Evolutionary conservation across 2,329 filamentous ascomycete genomes (phyloP).

Genomic region (Alternaria ethzedia): DNA sequence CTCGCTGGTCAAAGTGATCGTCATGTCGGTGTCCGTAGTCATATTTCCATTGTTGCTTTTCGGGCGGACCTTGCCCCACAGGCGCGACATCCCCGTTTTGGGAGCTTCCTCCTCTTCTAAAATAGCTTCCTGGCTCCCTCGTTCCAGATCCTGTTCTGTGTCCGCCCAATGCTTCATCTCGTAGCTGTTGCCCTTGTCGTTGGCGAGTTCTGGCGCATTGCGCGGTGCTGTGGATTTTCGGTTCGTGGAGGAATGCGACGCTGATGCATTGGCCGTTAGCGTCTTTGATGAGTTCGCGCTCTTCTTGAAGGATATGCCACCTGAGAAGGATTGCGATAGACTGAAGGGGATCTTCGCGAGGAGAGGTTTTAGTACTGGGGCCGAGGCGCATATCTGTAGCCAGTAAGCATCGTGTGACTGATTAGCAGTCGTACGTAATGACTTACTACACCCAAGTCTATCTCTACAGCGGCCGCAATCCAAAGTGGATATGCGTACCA

Average conservation of each 20-base stretch:
- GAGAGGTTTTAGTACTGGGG: slow-evolving; percentile 40
- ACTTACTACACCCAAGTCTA: slow-evolving; percentile 55
- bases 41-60: neutral
- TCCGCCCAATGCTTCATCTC: slow-evolving; percentile 34
- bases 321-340: slow-evolving; percentile 22
- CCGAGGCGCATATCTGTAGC: slow-evolving; percentile 38
- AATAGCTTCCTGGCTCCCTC: slow-evolving; percentile 10
- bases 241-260: slow-evolving; percentile 13
- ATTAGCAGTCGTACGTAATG: neutral
- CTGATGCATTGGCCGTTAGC: slow-evolving; percentile 11
- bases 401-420: neutral
- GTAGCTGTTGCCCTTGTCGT: slow-evolving; percentile 24
- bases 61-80: slow-evolving; percentile 20
- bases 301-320: slow-evolving; percentile 21
- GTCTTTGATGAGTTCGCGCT: slow-evolving; percentile 3
- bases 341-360: slow-evolving; percentile 35
- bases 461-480: slow-evolving; percentile 56
- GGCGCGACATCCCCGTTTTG: slow-evolving; percentile 1
- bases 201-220: slow-evolving; percentile 17
- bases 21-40: slow-evolving; percentile 18
- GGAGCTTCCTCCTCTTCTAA: slow-evolving; percentile 4
- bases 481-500: slow-evolving; percentile 56
- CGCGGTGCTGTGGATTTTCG: slow-evolving; percentile 19
- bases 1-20: slow-evolving; percentile 27
- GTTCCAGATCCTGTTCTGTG: slow-evolving; percentile 2